Base-by-base conservation (phyloP, 2,329 filamentous ascomycete genomes). In the Aspergillus luchuensis region DNA sequence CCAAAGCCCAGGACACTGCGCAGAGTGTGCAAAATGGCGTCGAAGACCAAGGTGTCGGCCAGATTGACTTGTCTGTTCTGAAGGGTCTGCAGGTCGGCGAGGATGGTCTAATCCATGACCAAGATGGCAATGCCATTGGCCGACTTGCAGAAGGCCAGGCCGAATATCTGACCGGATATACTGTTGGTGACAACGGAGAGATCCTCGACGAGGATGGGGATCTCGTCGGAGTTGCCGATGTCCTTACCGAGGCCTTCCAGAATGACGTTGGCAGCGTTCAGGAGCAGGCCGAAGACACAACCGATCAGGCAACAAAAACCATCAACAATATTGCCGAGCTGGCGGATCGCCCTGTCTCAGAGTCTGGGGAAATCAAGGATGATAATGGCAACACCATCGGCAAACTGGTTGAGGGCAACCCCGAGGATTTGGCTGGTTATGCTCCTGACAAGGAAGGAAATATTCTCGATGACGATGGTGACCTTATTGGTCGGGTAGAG, bases 41-140 rank as follows among this genome's bases (percentile, higher is more conserved):
- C 5, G 60, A 61, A 33, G 54, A 54, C 0, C 43, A 28, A n/a
- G 41, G 21, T 36, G 38, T 19, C 15, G 41, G 38, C 36, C 52
- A 38, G 52, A 55, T 75, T 3, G 72, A 75, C 50, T 65, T 79
- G 5, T 73, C 74, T 15, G 65, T 72, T 2, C 63, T 79, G 53
- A 79, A 78, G 61, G 77, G 77, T n/a, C 71, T 78, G n/a, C 68
- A 74, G 51, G 70, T 79, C 51, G 66, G 67, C 8, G 72, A 78
- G 39, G 72, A 67, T 19, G 77, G 77, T 3, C 63, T 77, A 28
- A 74, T 79, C 33, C 61, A 75, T 2, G 76, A 75, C 33, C 54
- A 75, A 15, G 67, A 74, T 47, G 77, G 76, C 0, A 73, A 70
- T 6, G 68, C 72, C 2, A 60, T 79, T 19, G 77, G 77, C 19